Evolutionary conservation across 495 filamentous ascomycete species (phyloP).

Genomic region (Xylaria curta): DNA sequence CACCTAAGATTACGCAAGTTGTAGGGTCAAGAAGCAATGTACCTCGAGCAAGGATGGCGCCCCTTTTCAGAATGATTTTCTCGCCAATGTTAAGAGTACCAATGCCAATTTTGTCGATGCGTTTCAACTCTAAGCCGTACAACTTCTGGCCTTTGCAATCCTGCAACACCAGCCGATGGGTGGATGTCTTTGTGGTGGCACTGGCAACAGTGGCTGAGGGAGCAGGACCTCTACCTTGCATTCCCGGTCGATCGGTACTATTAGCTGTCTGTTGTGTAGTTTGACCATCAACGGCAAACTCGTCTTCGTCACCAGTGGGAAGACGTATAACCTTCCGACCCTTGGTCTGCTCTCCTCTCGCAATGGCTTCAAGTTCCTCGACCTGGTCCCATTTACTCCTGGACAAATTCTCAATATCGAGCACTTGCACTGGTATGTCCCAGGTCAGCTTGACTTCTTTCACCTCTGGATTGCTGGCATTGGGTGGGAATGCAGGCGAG

Average conservation of each 20-base stretch:
- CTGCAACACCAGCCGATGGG: conserved; percentile 83
- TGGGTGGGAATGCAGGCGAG: conserved; percentile 62
- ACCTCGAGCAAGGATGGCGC: conserved; percentile 71
- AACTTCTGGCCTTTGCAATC: conserved; percentile 74
- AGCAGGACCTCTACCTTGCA: conserved; percentile 14
- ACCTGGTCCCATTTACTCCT: conserved; percentile 82
- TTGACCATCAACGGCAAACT: conserved; percentile 27
- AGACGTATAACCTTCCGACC: conserved; percentile 84
- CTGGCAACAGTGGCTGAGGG: neutral
- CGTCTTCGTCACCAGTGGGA: conserved; percentile 51
- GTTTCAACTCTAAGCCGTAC: conserved; percentile 75
- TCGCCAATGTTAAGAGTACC: conserved; percentile 74
- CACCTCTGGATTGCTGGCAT: conserved; percentile 55
- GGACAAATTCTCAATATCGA: conserved; percentile 83
- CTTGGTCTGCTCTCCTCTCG: conserved; percentile 80
- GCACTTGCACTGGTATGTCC: conserved; percentile 77
- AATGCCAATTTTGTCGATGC: conserved; percentile 67
- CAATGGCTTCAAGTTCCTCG: conserved; percentile 80
- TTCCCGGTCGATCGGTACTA: conserved; percentile 1
- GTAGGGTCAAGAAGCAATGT: conserved; percentile 75
- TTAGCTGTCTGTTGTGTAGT: conserved; percentile 11
- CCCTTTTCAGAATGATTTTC: conserved; percentile 75
- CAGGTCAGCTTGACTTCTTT: conserved; percentile 61
- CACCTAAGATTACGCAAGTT: conserved; percentile 72
- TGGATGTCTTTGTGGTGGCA: conserved; percentile 53